Evolutionary conservation across 2,329 filamentous ascomycete genomes (phyloP).

Genomic region (Botryosphaeria dothidea): DNA sequence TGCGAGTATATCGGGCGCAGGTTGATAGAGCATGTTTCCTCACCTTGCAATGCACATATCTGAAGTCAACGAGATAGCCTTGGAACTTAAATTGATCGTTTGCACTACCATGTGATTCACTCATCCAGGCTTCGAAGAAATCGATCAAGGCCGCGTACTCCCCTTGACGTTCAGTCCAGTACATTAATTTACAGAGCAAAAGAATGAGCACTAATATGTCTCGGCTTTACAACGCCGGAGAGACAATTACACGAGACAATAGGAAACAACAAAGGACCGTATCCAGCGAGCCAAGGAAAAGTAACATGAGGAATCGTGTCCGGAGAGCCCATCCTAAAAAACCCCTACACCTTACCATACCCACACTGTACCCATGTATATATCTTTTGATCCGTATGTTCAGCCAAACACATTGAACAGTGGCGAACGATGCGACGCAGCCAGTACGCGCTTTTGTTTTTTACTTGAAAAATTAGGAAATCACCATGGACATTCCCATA

Average conservation of each 20-base stretch:
- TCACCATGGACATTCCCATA: background rate
- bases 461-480: background rate
- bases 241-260: background rate
- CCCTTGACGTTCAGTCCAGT: background rate
- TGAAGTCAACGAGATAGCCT: too few species aligned
- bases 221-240: background rate
- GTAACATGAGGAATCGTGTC: background rate
- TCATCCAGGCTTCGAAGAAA: background rate
- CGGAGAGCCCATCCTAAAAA: background rate
- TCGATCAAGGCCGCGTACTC: background rate
- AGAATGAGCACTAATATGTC: background rate
- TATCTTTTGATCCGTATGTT: background rate
- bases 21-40: too few species aligned
- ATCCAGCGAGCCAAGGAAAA: background rate
- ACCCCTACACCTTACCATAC: background rate
- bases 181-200: slow-evolving; percentile 5
- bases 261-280: background rate
- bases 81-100: too few species aligned
- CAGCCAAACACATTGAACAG: background rate
- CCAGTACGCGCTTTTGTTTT: background rate
- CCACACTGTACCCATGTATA: background rate
- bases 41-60: too few species aligned
- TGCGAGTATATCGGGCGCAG: too few species aligned
- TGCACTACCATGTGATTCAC: too few species aligned
- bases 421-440: background rate